A percentile compares a stretch with the other conserved stretches of the same genome.
phyloP scores from a whole-genome alignment of 2,329 filamentous ascomycete genomes.

The Penicillium sp. region DNA sequence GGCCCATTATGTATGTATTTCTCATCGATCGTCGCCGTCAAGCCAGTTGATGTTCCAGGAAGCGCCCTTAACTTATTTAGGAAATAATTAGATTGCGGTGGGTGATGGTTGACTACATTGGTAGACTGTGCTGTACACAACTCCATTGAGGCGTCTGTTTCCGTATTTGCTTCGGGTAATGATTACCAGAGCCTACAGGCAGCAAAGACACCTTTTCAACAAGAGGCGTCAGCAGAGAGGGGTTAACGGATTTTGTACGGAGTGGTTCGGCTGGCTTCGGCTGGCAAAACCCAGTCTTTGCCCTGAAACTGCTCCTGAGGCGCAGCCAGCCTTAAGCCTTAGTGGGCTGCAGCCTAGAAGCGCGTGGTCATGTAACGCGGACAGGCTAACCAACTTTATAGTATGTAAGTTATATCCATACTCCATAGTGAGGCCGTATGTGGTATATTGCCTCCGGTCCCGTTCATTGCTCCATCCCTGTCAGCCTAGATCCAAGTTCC shows the following conservation, averaged over 20 bases:
- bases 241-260: neutral
- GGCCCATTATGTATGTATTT: neutral
- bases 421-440: neutral
- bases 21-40: constrained; percentile 10
- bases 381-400: neutral
- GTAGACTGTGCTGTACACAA: neutral
- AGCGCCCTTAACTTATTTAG: neutral
- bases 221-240: neutral
- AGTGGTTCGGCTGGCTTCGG: neutral
- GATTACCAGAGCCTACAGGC: constrained; percentile 4
- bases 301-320: constrained; percentile 4
- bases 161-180: constrained; percentile 6
- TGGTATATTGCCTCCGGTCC: neutral
- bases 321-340: constrained; percentile 33
- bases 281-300: neutral
- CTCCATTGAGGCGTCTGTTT: constrained; percentile 5
- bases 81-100: neutral
- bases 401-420: neutral
- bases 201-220: neutral
- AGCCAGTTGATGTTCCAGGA: constrained; percentile 1
- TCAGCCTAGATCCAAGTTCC: constrained; percentile 1
- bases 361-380: constrained; percentile 3
- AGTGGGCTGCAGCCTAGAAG: constrained; percentile 24
- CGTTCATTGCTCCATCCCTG: neutral
- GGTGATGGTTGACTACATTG: neutral